phyloP scores from a whole-genome alignment of 2,329 filamentous ascomycete species.

The Eurotiales sp. region DNA sequence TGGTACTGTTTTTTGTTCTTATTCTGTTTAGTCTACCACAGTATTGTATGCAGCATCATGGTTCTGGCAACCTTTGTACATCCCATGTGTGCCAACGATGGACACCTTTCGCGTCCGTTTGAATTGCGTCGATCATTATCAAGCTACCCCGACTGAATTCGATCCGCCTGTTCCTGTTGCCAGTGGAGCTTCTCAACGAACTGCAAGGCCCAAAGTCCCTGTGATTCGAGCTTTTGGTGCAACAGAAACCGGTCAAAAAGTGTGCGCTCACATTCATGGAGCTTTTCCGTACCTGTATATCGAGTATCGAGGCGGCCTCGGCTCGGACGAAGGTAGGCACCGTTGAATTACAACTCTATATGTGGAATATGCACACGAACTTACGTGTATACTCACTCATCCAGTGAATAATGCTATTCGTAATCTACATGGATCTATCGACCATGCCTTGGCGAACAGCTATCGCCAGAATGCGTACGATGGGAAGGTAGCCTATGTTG shows the following conservation, averaged over 20 bases:
- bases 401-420: slow-evolving; percentile 72
- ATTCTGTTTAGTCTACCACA: not conserved
- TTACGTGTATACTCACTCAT: slow-evolving; percentile 18
- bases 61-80: slow-evolving; percentile 13
- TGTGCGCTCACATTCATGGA: slow-evolving; percentile 93
- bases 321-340: slow-evolving; percentile 61
- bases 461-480: slow-evolving; percentile 74
- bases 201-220: slow-evolving; percentile 70
- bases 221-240: slow-evolving; percentile 88
- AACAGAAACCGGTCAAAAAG: slow-evolving; percentile 91
- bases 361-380: not conserved
- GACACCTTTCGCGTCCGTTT: slow-evolving; percentile 83
- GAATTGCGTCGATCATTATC: slow-evolving; percentile 95
- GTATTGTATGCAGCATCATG: slow-evolving; percentile 4
- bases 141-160: slow-evolving; percentile 70
- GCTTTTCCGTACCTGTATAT: slow-evolving; percentile 95
- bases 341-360: not conserved
- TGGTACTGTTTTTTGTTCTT: not conserved
- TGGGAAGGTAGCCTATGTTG: slow-evolving; percentile 70
- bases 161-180: slow-evolving; percentile 74
- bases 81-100: slow-evolving; percentile 42
- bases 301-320: slow-evolving; percentile 70
- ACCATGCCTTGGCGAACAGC: slow-evolving; percentile 81
- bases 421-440: slow-evolving; percentile 78
- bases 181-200: slow-evolving; percentile 55